Percentiles rank a stretch among this genome's conserved stretches.
Conservation (phyloP, 2,329 filamentous ascomycete genomes). For the Spiromastix sp. region DNA sequence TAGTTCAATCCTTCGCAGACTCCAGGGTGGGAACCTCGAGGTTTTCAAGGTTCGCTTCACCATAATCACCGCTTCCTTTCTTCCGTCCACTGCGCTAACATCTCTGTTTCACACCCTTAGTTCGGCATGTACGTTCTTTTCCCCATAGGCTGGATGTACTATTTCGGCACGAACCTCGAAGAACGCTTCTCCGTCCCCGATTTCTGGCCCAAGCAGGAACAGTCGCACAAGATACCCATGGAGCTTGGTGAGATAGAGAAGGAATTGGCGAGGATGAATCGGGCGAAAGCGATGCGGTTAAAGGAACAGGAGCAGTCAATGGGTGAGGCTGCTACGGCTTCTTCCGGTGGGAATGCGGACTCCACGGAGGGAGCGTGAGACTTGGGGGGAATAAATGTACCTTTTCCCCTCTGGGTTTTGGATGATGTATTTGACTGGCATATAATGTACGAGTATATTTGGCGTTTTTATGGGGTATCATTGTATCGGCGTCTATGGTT, state of each 20-base stretch:
- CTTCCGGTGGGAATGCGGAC: not conserved
- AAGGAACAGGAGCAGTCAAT: conserved; percentile 16
- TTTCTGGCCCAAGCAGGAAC: conserved; percentile 74
- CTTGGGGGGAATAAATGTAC: not conserved
- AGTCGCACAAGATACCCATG: conserved; percentile 43
- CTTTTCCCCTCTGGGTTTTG: not conserved
- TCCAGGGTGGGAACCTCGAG: conserved; percentile 85
- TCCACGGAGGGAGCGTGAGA: conserved; percentile 3
- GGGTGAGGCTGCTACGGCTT: conserved; percentile 7
- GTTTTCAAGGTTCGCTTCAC: conserved; percentile 69
- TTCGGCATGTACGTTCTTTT: conserved; percentile 99
- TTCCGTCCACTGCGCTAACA: conserved; percentile 1
- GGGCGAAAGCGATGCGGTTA: conserved; percentile 38
- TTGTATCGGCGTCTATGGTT: too few relatives aligned
- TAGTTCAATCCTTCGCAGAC: conserved; percentile 33
- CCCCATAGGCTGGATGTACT: conserved; percentile 98
- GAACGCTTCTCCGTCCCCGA: conserved; percentile 75
- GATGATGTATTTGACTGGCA: too few relatives aligned
- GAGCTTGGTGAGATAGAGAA: conserved; percentile 55
- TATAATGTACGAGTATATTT: too few relatives aligned
- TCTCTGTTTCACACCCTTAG: conserved; percentile 36
- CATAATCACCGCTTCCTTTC: conserved; percentile 1
- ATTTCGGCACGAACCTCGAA: conserved; percentile 98
- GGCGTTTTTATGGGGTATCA: too few relatives aligned
- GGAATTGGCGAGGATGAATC: conserved; percentile 62